phyloP scores from a whole-genome alignment of 768 basidiomycete species.

The Pisolithus microcarpus region DNA sequence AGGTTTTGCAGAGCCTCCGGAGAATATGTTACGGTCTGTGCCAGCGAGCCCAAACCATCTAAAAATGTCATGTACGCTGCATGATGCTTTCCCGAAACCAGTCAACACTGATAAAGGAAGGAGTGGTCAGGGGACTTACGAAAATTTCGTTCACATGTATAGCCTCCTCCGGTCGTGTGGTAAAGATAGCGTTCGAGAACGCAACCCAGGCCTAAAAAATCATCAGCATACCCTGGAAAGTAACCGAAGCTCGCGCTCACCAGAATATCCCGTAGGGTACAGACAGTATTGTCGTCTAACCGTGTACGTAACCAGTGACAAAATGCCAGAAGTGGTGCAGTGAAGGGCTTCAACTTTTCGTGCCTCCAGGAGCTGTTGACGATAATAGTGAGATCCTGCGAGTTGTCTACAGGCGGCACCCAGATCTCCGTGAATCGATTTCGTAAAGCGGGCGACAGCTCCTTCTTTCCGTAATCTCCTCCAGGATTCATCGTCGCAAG shows the following conservation, averaged over 20 bases:
- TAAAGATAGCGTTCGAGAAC: slow-evolving; percentile 72
- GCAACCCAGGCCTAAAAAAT: slow-evolving; percentile 74
- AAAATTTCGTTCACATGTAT: slow-evolving; percentile 52
- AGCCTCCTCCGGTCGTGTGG: slow-evolving; percentile 18
- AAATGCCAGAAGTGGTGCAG: slow-evolving; percentile 64
- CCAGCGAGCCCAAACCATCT: slow-evolving; percentile 79
- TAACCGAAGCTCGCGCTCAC: slow-evolving; percentile 36
- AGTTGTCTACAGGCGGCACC: slow-evolving; percentile 80
- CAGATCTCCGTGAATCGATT: slow-evolving; percentile 99
- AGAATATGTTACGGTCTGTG: slow-evolving; percentile 64
- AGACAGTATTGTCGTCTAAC: slow-evolving; percentile 55
- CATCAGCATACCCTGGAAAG: slow-evolving; percentile 1
- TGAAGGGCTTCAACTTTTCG: slow-evolving; percentile 47
- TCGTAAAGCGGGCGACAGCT: slow-evolving; percentile 90
- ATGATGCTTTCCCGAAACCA: slow-evolving; percentile 55
- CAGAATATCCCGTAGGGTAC: slow-evolving; percentile 82
- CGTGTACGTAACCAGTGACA: slow-evolving; percentile 66
- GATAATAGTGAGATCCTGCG: slow-evolving; percentile 71
- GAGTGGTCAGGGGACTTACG: slow-evolving; percentile 38
- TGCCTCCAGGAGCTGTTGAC: slow-evolving; percentile 62
- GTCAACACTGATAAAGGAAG: slow-evolving; percentile 8
- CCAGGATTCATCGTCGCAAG: slow-evolving; percentile 99
- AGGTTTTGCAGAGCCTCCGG: slow-evolving; percentile 51
- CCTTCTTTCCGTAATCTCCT: slow-evolving; percentile 98
- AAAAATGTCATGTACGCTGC: slow-evolving; percentile 89